Conservation (phyloP, 208 protist species). For the Strigomonas culicis region DNA sequence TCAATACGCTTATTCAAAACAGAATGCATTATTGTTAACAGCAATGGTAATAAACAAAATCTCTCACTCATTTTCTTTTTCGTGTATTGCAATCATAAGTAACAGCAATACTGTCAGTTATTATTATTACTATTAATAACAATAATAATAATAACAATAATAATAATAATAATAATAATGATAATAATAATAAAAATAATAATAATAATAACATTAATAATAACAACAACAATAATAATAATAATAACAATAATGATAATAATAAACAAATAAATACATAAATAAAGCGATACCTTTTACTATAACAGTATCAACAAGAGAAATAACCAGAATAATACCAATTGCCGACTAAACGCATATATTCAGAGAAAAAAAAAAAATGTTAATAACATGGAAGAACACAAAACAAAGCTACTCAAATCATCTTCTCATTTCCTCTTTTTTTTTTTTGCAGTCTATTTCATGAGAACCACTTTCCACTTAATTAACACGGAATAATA, state of each 20-base stretch:
- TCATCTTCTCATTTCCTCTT: slow-evolving; percentile 4
- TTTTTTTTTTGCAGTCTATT: neutral
- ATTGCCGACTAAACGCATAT: neutral
- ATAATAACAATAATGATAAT: neutral
- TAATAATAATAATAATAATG: neutral
- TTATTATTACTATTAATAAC: slow-evolving; percentile 4
- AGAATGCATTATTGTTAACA: too few species aligned
- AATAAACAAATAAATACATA: too few species aligned
- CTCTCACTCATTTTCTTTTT: too few species aligned
- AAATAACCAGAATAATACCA: neutral
- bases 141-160: slow-evolving; percentile 11
- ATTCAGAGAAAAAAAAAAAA: slow-evolving; percentile 5
- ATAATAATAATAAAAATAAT: neutral
- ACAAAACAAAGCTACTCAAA: neutral
- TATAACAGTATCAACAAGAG: neutral
- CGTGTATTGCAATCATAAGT: too few species aligned
- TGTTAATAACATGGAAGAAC: neutral
- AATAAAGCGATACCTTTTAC: neutral
- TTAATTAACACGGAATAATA: neutral
- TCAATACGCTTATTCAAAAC: too few species aligned
- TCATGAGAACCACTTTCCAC: neutral
- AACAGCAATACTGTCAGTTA: slow-evolving; percentile 9
- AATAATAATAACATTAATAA: too few species aligned
- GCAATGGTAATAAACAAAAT: too few species aligned
- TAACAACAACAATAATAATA: slow-evolving; percentile 7